A percentile compares a stretch with the other conserved stretches of the same genome.
Conservation (phyloP, 2,329 filamentous ascomycete species). For the Escovopsis sp. region DNA sequence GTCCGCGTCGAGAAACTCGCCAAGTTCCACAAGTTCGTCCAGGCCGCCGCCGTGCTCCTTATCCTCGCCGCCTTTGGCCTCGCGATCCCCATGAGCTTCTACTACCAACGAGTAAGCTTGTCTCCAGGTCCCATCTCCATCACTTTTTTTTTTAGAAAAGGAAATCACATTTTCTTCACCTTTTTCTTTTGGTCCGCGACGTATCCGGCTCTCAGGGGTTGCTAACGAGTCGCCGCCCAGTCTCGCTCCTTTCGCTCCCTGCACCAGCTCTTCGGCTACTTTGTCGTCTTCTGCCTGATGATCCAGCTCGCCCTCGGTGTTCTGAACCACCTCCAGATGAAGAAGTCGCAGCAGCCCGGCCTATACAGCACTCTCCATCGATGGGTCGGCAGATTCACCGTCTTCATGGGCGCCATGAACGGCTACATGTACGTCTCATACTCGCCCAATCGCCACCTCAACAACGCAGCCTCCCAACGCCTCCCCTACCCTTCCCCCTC, state of each 20-base stretch:
- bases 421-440: constrained; percentile 35
- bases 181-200: too few species aligned
- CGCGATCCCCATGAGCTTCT: constrained; percentile 36
- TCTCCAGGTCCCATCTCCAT: background rate
- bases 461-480: constrained; percentile 3
- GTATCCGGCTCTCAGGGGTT: too few species aligned
- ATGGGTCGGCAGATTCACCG: constrained; percentile 40
- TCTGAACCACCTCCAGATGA: constrained; percentile 39
- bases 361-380: constrained; percentile 38
- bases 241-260: constrained; percentile 35
- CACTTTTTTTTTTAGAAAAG: background rate
- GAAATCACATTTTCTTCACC: too few species aligned
- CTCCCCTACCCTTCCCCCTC: too few species aligned
- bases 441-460: background rate
- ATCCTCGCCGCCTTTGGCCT: constrained; percentile 35
- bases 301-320: constrained; percentile 39
- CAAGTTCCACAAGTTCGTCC: constrained; percentile 39
- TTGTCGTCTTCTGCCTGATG: constrained; percentile 37
- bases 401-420: constrained; percentile 39
- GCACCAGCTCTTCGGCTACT: constrained; percentile 45
- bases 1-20: constrained; percentile 36
- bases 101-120: constrained; percentile 39
- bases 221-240: constrained; percentile 14
- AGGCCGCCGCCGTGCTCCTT: constrained; percentile 32
- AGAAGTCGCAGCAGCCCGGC: constrained; percentile 32